These are phyloP conservation scores for Pseudomonodictys pantanalensis DNA, from an alignment of 495 filamentous ascomycete genomes.

Conservation along the genomic window DNA sequence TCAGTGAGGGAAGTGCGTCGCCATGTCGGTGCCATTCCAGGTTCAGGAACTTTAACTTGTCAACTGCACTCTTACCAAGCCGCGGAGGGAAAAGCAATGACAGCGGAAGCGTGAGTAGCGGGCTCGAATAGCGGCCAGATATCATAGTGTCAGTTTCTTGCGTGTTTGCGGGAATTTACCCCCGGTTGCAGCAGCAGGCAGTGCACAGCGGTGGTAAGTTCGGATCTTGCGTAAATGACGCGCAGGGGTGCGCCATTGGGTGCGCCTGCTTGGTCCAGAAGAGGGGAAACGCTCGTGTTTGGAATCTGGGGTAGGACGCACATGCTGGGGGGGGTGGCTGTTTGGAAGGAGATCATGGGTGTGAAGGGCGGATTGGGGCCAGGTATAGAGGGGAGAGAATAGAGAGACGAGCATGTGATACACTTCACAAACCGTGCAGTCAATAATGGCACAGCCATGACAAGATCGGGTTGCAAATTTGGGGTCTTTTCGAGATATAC, in stretches of 20 bases:
- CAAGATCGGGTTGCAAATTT: too few species aligned
- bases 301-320: not conserved
- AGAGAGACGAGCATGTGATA: not conserved
- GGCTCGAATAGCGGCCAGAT: too few species aligned
- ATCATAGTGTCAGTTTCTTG: too few species aligned
- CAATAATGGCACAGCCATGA: too few species aligned
- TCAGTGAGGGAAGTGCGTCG: not conserved
- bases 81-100: not conserved
- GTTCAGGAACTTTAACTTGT: not conserved
- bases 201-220: not conserved
- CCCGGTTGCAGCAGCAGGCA: too few species aligned
- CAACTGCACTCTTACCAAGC: not conserved
- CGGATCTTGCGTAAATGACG: constrained; percentile 2
- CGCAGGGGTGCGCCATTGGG: too few species aligned
- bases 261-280: too few species aligned
- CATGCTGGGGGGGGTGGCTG: not conserved
- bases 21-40: not conserved
- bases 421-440: too few species aligned
- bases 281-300: too few species aligned
- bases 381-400: not conserved
- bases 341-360: not conserved
- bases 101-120: too few species aligned
- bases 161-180: constrained; percentile 14
- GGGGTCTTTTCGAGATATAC: too few species aligned
- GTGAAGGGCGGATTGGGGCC: not conserved